Conservation (phyloP, 805 yeast genomes). For the Nakazawaea holstii region DNA sequence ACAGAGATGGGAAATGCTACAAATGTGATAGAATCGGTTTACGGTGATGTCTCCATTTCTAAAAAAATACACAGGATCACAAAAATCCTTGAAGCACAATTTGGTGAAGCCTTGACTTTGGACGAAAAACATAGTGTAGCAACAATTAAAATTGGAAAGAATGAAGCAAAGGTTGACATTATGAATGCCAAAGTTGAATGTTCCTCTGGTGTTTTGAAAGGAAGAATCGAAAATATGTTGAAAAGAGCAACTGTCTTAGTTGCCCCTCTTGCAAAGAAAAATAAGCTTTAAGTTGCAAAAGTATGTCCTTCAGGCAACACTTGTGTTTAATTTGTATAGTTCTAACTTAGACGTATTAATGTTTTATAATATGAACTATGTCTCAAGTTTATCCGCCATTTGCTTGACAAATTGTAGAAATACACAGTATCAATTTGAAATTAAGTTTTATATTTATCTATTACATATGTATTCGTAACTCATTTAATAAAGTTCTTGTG, state of each 20-base stretch:
- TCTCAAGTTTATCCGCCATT: no score
- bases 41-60: conserved; percentile 25
- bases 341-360: no score
- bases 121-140: conserved; percentile 43
- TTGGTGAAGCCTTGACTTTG: conserved; percentile 64
- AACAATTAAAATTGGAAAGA: conserved; percentile 64
- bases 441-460: neutral
- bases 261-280: conserved; percentile 66
- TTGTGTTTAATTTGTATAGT: no score
- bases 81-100: conserved; percentile 71
- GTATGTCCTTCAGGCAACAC: neutral
- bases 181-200: conserved; percentile 62
- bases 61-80: conserved; percentile 50
- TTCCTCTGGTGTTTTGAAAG: conserved; percentile 67
- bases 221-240: conserved; percentile 77
- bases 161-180: conserved; percentile 66
- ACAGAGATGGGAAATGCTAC: neutral
- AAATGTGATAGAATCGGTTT: neutral
- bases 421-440: no score
- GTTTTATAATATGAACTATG: no score
- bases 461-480: neutral
- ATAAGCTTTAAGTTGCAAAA: conserved; percentile 13
- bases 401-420: no score
- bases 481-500: no score
- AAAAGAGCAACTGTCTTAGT: conserved; percentile 74